Evolutionary conservation across 768 basidiomycete species (phyloP).

Genomic region (Amanita molliuscula): DNA sequence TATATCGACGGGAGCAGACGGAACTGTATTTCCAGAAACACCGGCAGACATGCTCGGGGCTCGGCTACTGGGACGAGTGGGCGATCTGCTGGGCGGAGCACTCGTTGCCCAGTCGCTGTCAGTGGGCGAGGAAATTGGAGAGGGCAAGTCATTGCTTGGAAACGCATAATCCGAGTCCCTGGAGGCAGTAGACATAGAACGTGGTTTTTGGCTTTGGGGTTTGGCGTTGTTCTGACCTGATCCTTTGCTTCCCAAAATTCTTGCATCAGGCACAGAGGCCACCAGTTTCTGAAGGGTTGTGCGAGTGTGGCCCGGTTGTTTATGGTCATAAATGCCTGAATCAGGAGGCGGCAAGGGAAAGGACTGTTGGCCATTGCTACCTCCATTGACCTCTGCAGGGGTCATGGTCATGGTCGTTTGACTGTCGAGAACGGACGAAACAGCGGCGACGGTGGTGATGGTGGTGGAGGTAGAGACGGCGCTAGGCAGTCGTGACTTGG

Average conservation of each 20-base stretch:
- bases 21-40: conserved; percentile 25
- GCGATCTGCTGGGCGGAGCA: conserved; percentile 49
- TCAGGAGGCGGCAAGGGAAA: conserved; percentile 46
- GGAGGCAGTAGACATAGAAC: conserved; percentile 15
- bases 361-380: conserved; percentile 7
- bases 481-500: conserved; percentile 8
- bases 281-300: conserved; percentile 31
- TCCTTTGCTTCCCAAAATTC: conserved; percentile 22
- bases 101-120: conserved; percentile 49
- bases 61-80: conserved; percentile 38
- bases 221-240: conserved; percentile 15
- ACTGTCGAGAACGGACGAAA: conserved; percentile 8
- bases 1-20: conserved; percentile 10
- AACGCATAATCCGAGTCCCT: conserved; percentile 8
- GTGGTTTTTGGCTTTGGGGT: conserved; percentile 13
- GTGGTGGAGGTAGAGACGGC: conserved; percentile 7
- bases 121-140: conserved; percentile 35
- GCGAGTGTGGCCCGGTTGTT: conserved; percentile 41
- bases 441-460: conserved; percentile 11
- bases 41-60: conserved; percentile 40
- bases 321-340: conserved; percentile 32
- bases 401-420: conserved; percentile 10
- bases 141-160: conserved; percentile 18
- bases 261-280: conserved; percentile 11
- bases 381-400: conserved; percentile 4